Evolutionary conservation across 2,329 filamentous ascomycete genomes (phyloP).

Genomic region (Didymellaceae sp.): DNA sequence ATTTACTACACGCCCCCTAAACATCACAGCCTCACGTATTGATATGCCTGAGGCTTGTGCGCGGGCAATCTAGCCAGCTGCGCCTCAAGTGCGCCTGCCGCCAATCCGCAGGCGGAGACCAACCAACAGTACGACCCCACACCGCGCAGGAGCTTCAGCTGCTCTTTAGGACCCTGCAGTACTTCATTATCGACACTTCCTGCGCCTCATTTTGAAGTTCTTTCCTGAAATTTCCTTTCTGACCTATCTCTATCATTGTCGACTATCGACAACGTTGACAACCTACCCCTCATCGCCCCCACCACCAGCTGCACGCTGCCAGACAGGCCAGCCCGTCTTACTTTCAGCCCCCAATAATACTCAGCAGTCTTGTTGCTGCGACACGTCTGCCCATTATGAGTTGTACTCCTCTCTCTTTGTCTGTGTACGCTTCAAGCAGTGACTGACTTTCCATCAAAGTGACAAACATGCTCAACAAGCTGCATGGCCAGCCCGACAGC

Average conservation of each 20-base stretch:
- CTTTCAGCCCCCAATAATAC: slow-evolving; percentile 40
- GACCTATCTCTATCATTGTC: slow-evolving; percentile 27
- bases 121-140: slow-evolving; percentile 37
- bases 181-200: slow-evolving; percentile 23
- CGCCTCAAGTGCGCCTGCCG: slow-evolving; percentile 26
- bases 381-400: slow-evolving; percentile 43
- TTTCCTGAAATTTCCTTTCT: slow-evolving; percentile 20
- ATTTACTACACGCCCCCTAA: slow-evolving; percentile 15
- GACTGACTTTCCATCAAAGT: slow-evolving; percentile 60
- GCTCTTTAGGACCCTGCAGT: slow-evolving; percentile 26
- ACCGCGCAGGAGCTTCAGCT: slow-evolving; percentile 30
- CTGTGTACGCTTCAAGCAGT: slow-evolving; percentile 2
- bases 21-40: slow-evolving; percentile 20
- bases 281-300: slow-evolving; percentile 41
- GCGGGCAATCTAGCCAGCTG: slow-evolving; percentile 24
- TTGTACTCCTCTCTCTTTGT: slow-evolving; percentile 29
- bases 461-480: slow-evolving; percentile 89
- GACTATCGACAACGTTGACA: slow-evolving; percentile 15
- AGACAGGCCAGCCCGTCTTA: slow-evolving; percentile 39
- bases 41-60: slow-evolving; percentile 13
- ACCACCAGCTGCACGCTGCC: slow-evolving; percentile 36
- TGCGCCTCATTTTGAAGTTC: slow-evolving; percentile 24
- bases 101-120: slow-evolving; percentile 33
- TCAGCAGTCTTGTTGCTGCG: slow-evolving; percentile 37
- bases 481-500: slow-evolving; percentile 94